Conservation (phyloP, 192 early-diverging fungal genomes). For the Piromyces finnis region DNA sequence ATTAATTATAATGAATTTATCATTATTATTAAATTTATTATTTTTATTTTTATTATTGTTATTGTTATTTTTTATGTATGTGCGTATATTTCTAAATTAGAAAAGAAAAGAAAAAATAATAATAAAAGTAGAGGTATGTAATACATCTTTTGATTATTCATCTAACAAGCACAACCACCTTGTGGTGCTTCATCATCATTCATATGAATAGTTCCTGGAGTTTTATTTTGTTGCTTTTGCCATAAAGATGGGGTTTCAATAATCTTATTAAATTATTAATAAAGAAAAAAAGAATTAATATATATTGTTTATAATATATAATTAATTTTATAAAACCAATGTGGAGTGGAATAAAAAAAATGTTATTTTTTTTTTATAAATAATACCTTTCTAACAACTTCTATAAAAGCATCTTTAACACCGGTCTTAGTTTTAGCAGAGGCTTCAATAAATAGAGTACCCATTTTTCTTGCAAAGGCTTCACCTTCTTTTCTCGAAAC, state of each 20-base stretch:
- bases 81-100: too few relatives aligned
- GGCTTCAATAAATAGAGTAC: slow-evolving; percentile 89
- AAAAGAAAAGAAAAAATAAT: too few relatives aligned
- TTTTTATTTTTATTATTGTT: too few relatives aligned
- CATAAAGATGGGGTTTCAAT: slow-evolving; percentile 48
- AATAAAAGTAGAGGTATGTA: too few relatives aligned
- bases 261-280: slow-evolving; percentile 14
- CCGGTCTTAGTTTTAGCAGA: slow-evolving; percentile 87
- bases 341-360: too few relatives aligned
- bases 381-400: slow-evolving; percentile 75
- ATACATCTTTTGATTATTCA: too few relatives aligned
- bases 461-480: slow-evolving; percentile 72
- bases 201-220: neutral
- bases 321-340: too few relatives aligned
- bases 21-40: too few relatives aligned
- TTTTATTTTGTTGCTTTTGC: slow-evolving; percentile 21
- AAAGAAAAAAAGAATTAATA: neutral
- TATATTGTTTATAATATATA: too few relatives aligned
- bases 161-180: neutral
- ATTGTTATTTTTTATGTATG: too few relatives aligned
- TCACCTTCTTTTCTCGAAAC: slow-evolving; percentile 77
- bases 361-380: neutral
- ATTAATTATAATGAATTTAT: too few relatives aligned
- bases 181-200: neutral
- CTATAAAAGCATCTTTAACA: slow-evolving; percentile 85